Base-by-base conservation (phyloP, 192 early-diverging fungal genomes). In the Obelidium mucronatum region DNA sequence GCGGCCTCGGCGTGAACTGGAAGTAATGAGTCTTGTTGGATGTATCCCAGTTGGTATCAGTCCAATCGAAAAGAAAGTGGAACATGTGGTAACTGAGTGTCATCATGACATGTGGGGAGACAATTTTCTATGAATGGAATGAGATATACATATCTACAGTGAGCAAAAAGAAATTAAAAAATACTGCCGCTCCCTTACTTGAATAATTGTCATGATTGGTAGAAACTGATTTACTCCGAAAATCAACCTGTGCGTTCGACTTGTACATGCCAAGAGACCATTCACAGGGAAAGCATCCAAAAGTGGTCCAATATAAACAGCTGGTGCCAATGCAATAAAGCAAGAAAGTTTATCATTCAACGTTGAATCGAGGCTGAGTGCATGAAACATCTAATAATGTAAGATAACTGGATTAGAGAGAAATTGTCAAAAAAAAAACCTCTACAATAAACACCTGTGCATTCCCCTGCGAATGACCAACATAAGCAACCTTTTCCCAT, bases 1-100 rank as follows among this genome's bases (percentile, higher is more conserved):
- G 76, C 2, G 81, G 81, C 1, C 86, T 75, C 6, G 86, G 86
- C n/a, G 86, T 88, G 76, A 88, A 88, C 75, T 81, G 86, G 66
- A 87, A 87, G 69, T 84, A 87, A 39, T 76, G 77, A 6, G 55
- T 30, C 60, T 87, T 87, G 62, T 85, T 48, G 6, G 62, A 74
- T 1, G 40, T 28, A 13, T 84, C 40, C 86, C 86, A 87, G 58
- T 87, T 80, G 26, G 60, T 67, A 60, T 87, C 80, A 17, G 40
- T 48, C 86, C 86, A 88, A 36, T 67, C 63, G 59, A 88, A 88
- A 15, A 88, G 71, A 53, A 83, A 88, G 13, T 82, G 75, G 55
- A 87, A 88, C 75, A 88, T 80, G 56, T 80, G 81, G 74, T 85
- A 88, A 17, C 76, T 78, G 17, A 88, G 68, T 4, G 58, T 39